Percentiles rank a stretch among this genome's conserved stretches.
phyloP scores from a whole-genome alignment of 2,329 filamentous ascomycete species.

The Sarocladium kiliense region DNA sequence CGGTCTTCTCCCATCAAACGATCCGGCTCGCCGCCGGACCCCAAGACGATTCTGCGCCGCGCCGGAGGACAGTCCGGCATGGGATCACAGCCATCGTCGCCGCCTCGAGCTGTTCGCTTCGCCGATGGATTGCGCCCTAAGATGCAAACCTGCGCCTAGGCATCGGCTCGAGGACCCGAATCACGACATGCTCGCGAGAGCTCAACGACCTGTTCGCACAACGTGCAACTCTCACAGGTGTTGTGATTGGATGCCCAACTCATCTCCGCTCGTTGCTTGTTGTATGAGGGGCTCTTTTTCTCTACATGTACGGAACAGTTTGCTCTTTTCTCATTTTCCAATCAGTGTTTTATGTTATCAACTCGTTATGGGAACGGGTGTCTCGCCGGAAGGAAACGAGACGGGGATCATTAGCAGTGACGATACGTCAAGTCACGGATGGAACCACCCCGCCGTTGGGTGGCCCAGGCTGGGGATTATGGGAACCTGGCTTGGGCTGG shows the following conservation, averaged over 20 bases:
- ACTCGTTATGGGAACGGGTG: conserved; percentile 3
- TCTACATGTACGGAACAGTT: conserved; percentile 8
- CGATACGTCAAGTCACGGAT: conserved; percentile 2
- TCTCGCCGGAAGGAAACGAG: not conserved
- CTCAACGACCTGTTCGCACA: not conserved
- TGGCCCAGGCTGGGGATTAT: not conserved
- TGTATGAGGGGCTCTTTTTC: conserved; percentile 3
- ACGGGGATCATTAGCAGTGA: not conserved
- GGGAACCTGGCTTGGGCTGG: conserved; percentile 1
- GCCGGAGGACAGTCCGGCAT: conserved; percentile 29
- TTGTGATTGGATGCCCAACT: conserved; percentile 1
- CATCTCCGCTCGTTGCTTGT: conserved; percentile 7
- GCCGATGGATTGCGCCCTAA: conserved; percentile 32
- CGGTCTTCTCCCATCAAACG: conserved; percentile 49
- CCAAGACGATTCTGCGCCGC: conserved; percentile 40
- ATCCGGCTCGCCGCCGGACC: conserved; percentile 33
- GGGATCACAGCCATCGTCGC: conserved; percentile 30
- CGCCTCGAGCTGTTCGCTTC: conserved; percentile 36
- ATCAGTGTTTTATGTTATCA: not conserved
- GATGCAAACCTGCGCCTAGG: conserved; percentile 32
- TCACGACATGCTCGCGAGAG: not conserved
- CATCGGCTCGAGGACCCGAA: not conserved
- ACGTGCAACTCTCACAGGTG: not conserved
- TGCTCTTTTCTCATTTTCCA: not conserved
- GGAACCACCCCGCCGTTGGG: not conserved